Evolutionary conservation across 495 filamentous ascomycete species (phyloP), one percentile per base, ranked within the genome.

Genomic region (Collariella sp.): DNA sequence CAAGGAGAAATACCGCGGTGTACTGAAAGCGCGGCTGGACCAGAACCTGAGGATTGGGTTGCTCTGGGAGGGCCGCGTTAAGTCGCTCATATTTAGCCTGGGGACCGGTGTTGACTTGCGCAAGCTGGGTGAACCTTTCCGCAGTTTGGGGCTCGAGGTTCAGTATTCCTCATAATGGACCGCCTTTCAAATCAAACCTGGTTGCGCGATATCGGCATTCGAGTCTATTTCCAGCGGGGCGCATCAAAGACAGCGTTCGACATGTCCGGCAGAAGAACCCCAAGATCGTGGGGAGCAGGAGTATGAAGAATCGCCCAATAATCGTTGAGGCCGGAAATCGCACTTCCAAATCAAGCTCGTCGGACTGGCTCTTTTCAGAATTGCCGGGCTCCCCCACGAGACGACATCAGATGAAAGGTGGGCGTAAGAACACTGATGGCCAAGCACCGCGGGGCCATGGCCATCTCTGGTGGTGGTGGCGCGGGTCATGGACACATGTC

Each of bases 21-120:
- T 96, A n/a, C 68, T 98, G 56, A 98, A 97, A 67, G 84, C 90
- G 18, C 78, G 87, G 39, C 71, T 96, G 7, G 88, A 93, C 61
- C 89, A 96, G 67, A 85, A 88, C 53, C 83, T 88, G 65, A 82
- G 83, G 54, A 78, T 96, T 31, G 86, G 89, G 3, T 56, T 96
- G 43, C 75, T 97, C 12, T 98, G 94, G 94, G 93, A 97, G 67
- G 93, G 93, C 1, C 77, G 90, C 51, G 75, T 91, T 42, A 97
- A 97, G 72, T 90, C 95, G 62, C 71, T 98, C 41, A 75, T 98
- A 53, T 93, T 97, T 62, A 95, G 87, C 62, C 78, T 94, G 22
- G 93, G 93, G 2, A 84, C 87, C 18, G 85, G 79, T 13, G 73
- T 93, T 39, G 88, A 91, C 72, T 69, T 89, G 61, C 80, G 82